These are phyloP conservation scores for Oldenlandia corymbosa DNA, from an alignment of 257 asterid species.

Conservation along the genomic window DNA sequence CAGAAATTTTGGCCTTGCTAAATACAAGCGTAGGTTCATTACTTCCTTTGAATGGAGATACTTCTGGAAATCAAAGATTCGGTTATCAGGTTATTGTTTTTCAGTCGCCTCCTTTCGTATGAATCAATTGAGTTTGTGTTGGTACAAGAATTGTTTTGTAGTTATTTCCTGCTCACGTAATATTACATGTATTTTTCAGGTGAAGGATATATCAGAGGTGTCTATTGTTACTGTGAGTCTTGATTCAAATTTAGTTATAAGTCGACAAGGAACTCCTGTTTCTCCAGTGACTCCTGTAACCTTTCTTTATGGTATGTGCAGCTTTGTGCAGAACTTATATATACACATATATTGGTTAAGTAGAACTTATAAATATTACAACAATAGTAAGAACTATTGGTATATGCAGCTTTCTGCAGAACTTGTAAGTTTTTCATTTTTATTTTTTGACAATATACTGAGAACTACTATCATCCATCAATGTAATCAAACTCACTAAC, in stretches of 20 bases:
- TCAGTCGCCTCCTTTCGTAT: background rate
- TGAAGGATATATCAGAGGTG: slow-evolving; percentile 44
- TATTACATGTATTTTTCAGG: slow-evolving; percentile 30
- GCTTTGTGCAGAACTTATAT: background rate
- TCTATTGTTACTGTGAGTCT: slow-evolving; percentile 69
- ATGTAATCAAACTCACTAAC: no score
- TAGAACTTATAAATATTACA: no score
- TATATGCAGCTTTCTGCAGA: no score
- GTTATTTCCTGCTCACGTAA: background rate
- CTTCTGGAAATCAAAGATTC: slow-evolving; percentile 72
- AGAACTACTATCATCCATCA: no score
- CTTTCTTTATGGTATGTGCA: slow-evolving; percentile 72
- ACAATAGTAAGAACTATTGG: no score
- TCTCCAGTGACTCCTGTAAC: slow-evolving; percentile 71
- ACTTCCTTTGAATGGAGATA: slow-evolving; percentile 52
- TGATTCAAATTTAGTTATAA: slow-evolving; percentile 46
- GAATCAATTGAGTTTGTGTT: background rate
- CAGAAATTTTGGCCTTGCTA: slow-evolving; percentile 63
- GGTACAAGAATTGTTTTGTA: background rate
- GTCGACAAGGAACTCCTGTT: slow-evolving; percentile 75
- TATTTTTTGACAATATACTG: no score
- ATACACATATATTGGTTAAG: no score
- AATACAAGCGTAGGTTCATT: slow-evolving; percentile 59
- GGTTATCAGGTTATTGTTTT: slow-evolving; percentile 67
- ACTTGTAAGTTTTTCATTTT: no score